Base-by-base conservation (phyloP, 352 stramenopile species). In the Phytophthora kernoviae region DNA sequence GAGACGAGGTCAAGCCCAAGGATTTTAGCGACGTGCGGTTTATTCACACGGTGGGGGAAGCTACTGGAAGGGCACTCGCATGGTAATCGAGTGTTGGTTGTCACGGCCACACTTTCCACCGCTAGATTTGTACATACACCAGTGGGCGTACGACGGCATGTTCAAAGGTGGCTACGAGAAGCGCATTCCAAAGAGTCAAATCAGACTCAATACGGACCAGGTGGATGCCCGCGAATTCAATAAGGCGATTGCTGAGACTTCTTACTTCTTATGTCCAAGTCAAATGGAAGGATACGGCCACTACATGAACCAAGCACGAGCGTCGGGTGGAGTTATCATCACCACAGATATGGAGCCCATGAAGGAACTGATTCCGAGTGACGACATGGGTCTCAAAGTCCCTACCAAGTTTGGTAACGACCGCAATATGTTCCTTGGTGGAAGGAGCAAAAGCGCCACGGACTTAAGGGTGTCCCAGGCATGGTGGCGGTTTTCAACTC, bases 221-320 rank as follows among this genome's bases (percentile, higher is more conserved):
- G 46, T 88, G 10, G 58, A 73, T 44, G 45, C 64, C 5, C 45
- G 26, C 10, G 43, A 45, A 30, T 90, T 86, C 50, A 69, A 69
- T 6, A 70, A 69, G 15, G 51, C 76, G 4, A 34, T 90, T 15
- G 76, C 75, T 1, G 65, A 88, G 30, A 64, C 68, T 11, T 36
- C 70, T 17, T 81, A 77, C 30, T 83, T 90, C 36, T 51, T 90
- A 22, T 90, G 81, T 50, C 66, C 81, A n/a, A 90, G 81, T 65
- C 50, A 62, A 21, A 73, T 74, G 64, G 81, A 90, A 60, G 81
- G 78, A 2, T 90, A 82, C 42, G 80, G 79, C 10, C 79, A 89
- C 66, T 89, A 89, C 57, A 77, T 89, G 59, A 89, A 89, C 56
- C 79, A 89, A 26, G 77, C 77, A 26, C 72, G 76, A 8, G 79